Evolutionary conservation across 805 yeast species (phyloP), one percentile per base, ranked within the genome.

Genomic region (Cyberlindnera amylophila): DNA sequence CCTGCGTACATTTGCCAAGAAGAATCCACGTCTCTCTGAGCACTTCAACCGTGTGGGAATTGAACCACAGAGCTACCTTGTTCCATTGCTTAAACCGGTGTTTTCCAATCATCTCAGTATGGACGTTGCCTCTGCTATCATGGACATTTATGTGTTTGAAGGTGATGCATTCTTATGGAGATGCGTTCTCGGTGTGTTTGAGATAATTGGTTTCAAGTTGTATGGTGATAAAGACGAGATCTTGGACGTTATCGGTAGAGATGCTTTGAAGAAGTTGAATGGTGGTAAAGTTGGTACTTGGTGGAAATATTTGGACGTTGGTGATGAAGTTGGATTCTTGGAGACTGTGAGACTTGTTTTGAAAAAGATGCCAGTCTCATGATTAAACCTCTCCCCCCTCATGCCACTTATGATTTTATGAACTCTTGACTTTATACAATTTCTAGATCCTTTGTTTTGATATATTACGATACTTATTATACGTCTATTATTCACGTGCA

Each of bases 111-210:
- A 70, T 19, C 53, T 80, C 34, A 56, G 67, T 11, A 59, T 75
- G 36, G 81, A 79, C 27, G 58, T 71, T 1, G 58, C 74, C 7
- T 63, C 70, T 19, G 69, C 78, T 13, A 50, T 82, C 6, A 52
- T 83, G 46, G 90, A 83, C 55, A 65, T 82, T 5, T 71, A 70
- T 55, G 56, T 81, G 10, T 80, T 81, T 55, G 87, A 81, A 55
- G 80, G 82, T 7, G 85, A 77, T 50, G 61, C 72, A 2, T 68
- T 80, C 48, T 54, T 82, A 37, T 60, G 79, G 33, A 68, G 82
- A 16, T 69, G 72, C 10, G 64, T 74, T 2, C 57, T 82, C n/a
- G 84, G 78, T 0, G 56, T 80, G 12, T 55, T 83, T 33, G 66
- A 67, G 18, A 64, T 66, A 32, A 61, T 76, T 15, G 74, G 72